These are phyloP conservation scores for Melanomma pulvis-pyrius DNA, from an alignment of 495 filamentous ascomycete species.

Conservation along the genomic window DNA sequence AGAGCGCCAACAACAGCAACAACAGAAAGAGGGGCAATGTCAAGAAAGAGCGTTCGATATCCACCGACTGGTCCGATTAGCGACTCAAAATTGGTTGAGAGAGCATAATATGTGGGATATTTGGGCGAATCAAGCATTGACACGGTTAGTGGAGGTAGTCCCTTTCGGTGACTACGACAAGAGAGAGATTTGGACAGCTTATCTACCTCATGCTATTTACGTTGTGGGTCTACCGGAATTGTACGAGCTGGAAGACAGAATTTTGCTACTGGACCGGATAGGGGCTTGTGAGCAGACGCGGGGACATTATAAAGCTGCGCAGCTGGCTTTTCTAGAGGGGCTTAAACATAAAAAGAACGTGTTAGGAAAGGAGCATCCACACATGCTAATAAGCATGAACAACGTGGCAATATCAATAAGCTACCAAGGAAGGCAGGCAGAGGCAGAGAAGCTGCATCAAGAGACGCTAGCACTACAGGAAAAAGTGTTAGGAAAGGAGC, in stretches of 20 bases:
- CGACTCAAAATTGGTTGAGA: conserved; percentile 47
- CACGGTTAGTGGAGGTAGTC: conserved; percentile 12
- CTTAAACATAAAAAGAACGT: not conserved
- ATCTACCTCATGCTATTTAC: conserved; percentile 17
- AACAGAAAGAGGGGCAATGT: conserved; percentile 12
- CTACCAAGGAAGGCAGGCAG: conserved; percentile 2
- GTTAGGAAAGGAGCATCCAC: conserved; percentile 4
- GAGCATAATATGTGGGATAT: conserved; percentile 3
- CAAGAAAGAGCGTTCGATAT: conserved; percentile 42
- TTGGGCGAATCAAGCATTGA: conserved; percentile 4
- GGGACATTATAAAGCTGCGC: conserved; percentile 9
- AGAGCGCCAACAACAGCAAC: conserved; percentile 20
- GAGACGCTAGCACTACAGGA: conserved; percentile 3
- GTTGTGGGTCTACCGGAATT: not conserved
- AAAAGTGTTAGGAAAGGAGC: conserved; percentile 10
- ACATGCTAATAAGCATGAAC: conserved; percentile 1
- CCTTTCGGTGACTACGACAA: conserved; percentile 8
- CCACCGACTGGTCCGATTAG: conserved; percentile 54
- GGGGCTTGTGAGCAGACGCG: conserved; percentile 9
- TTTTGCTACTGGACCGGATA: conserved; percentile 14
- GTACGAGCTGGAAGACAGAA: not conserved
- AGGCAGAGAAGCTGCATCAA: conserved; percentile 18
- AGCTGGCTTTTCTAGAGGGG: not conserved
- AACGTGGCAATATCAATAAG: not conserved
- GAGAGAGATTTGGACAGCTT: conserved; percentile 18